Conservation (phyloP, 805 yeast species). For the Kluyveromyces starmeri region DNA sequence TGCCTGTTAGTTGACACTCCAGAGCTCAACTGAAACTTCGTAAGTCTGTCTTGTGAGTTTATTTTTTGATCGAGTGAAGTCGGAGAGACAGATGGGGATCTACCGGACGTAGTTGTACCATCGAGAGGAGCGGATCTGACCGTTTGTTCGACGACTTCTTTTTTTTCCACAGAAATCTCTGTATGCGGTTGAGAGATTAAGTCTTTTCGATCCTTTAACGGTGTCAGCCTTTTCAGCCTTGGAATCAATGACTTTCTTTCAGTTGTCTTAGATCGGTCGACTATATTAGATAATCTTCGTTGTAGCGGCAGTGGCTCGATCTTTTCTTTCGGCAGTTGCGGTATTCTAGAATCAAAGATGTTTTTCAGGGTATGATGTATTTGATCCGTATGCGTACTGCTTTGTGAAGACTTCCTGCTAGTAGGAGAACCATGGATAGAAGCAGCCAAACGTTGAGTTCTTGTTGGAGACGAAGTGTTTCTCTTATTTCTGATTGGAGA, state of each 20-base stretch:
- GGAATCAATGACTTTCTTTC: slow-evolving; percentile 11
- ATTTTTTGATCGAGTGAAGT: slow-evolving; percentile 2
- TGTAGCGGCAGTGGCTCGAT: not conserved
- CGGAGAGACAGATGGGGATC: slow-evolving; percentile 1
- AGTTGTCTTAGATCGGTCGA: not conserved
- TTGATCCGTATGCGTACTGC: slow-evolving; percentile 9
- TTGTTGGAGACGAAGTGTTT: slow-evolving; percentile 7
- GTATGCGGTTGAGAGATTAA: not conserved
- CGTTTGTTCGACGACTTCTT: not conserved
- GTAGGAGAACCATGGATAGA: slow-evolving; percentile 23
- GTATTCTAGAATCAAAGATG: slow-evolving; percentile 16
- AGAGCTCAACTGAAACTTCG: slow-evolving; percentile 24
- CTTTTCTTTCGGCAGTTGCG: slow-evolving; percentile 5
- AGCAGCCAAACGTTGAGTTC: slow-evolving; percentile 1
- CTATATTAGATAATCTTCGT: slow-evolving; percentile 3
- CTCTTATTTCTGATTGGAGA: slow-evolving; percentile 6
- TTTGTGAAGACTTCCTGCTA: slow-evolving; percentile 14
- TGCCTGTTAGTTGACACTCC: slow-evolving; percentile 11
- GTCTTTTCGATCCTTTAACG: not conserved
- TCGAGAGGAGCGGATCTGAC: not conserved
- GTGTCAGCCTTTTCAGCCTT: slow-evolving; percentile 7
- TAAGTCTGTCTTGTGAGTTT: slow-evolving; percentile 18
- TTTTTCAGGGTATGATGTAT: slow-evolving; percentile 24
- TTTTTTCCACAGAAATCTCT: not conserved
- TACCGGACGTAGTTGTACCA: not conserved